These are phyloP conservation scores for Plectranthus barbatus DNA, from an alignment of 257 asterid species.

Conservation along the genomic window DNA sequence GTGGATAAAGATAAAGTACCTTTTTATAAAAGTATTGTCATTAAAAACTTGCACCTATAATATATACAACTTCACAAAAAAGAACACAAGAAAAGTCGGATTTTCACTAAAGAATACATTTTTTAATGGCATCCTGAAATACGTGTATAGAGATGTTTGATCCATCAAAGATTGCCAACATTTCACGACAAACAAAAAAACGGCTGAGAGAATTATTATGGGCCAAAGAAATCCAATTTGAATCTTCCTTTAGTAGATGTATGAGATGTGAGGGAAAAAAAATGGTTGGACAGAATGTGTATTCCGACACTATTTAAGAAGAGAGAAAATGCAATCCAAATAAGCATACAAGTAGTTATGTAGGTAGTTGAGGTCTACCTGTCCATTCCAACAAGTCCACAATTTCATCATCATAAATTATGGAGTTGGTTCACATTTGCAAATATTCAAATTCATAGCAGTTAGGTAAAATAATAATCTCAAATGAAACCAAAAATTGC, in stretches of 20 bases:
- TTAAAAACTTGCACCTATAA: not conserved
- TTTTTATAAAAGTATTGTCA: too few relatives aligned
- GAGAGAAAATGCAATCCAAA: not conserved
- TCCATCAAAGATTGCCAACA: slow-evolving; percentile 1
- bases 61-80: not conserved
- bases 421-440: not conserved
- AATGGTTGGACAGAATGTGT: not conserved
- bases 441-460: not conserved
- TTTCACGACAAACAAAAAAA: not conserved
- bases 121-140: not conserved
- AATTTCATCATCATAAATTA: slow-evolving; percentile 13
- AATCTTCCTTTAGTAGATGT: not conserved
- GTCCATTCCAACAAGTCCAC: slow-evolving; percentile 16
- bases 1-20: too few relatives aligned
- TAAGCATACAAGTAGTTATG: slow-evolving; percentile 1
- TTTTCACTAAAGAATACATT: not conserved
- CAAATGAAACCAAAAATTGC: slow-evolving; percentile 1
- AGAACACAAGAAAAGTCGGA: not conserved
- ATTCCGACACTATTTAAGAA: not conserved
- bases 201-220: not conserved
- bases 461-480: not conserved
- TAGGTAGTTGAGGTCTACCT: slow-evolving; percentile 20
- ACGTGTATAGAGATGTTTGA: not conserved
- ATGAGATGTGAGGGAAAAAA: not conserved
- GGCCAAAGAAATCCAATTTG: not conserved